Evolutionary conservation across 139 green algal species (phyloP).

Genomic region (Desmodesmus armatus): DNA sequence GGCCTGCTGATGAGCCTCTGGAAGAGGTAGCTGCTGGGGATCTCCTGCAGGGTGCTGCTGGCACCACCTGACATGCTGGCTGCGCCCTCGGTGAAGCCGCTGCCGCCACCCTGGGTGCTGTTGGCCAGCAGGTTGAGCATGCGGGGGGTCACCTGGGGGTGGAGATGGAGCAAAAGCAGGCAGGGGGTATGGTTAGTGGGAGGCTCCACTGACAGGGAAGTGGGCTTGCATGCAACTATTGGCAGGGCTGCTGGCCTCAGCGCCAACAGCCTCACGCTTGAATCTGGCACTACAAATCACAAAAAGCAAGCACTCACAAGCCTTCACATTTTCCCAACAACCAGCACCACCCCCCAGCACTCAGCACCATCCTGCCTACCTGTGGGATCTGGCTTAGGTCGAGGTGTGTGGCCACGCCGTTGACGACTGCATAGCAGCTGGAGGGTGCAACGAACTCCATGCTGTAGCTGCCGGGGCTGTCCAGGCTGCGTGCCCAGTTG

Average conservation of each 20-base stretch:
- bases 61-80: conserved; percentile 19
- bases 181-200: background rate
- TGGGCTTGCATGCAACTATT: too few species aligned
- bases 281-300: background rate
- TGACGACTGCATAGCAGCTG: conserved; percentile 72
- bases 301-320: background rate
- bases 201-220: background rate
- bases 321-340: background rate
- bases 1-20: conserved; percentile 29
- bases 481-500: conserved; percentile 70
- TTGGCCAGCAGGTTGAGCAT: conserved; percentile 59
- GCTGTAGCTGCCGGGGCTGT: conserved; percentile 54
- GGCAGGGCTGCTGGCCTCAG: background rate
- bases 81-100: background rate
- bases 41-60: conserved; percentile 47
- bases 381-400: conserved; percentile 70
- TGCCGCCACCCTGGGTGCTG: conserved; percentile 11
- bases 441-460: conserved; percentile 81
- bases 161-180: too few species aligned
- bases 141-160: conserved; percentile 61
- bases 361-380: too few species aligned
- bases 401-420: conserved; percentile 75
- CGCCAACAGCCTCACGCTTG: background rate
- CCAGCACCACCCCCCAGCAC: background rate
- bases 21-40: conserved; percentile 42